Conservation (phyloP, 164 flowering plant species). For the Brasenia schreberi region DNA sequence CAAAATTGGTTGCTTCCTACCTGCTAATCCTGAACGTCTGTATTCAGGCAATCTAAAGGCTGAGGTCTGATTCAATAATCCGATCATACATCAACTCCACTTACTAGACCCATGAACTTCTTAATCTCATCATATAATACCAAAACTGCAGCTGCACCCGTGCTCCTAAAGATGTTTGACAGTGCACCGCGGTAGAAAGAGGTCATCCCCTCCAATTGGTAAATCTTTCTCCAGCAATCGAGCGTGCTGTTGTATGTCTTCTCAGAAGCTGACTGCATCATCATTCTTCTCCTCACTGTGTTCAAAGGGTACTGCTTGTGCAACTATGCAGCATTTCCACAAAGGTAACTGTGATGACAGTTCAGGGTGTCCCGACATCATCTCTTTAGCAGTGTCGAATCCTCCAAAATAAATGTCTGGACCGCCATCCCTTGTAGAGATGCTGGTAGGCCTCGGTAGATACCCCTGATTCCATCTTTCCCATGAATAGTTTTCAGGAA, state of each 20-base stretch:
- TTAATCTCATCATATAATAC: constrained; percentile 88
- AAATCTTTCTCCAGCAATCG: constrained; percentile 91
- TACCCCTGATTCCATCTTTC: constrained; percentile 71
- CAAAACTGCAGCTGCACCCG: constrained; percentile 89
- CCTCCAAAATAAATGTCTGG: constrained; percentile 95
- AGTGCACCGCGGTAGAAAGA: constrained; percentile 88
- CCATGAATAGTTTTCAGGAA: constrained; percentile 52
- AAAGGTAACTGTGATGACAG: constrained; percentile 28
- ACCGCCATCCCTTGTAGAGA: constrained; percentile 89
- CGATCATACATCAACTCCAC: constrained; percentile 1
- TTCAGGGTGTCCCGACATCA: constrained; percentile 33
- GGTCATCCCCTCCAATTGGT: constrained; percentile 49
- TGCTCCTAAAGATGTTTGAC: constrained; percentile 87
- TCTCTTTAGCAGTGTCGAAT: constrained; percentile 84
- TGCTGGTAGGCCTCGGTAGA: constrained; percentile 91
- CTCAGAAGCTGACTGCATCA: constrained; percentile 94
- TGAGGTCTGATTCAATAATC: background rate
- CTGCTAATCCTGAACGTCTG: background rate
- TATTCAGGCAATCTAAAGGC: background rate
- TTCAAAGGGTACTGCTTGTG: constrained; percentile 94
- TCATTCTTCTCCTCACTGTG: constrained; percentile 90
- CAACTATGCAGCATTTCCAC: constrained; percentile 87
- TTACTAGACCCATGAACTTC: constrained; percentile 66
- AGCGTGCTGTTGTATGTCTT: constrained; percentile 54
- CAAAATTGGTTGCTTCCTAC: background rate